Percentiles rank a stretch among this genome's conserved stretches.
These are phyloP conservation scores for Cenchrus americanus DNA, from an alignment of 176 grass and related monocot species.

Conservation along the genomic window DNA sequence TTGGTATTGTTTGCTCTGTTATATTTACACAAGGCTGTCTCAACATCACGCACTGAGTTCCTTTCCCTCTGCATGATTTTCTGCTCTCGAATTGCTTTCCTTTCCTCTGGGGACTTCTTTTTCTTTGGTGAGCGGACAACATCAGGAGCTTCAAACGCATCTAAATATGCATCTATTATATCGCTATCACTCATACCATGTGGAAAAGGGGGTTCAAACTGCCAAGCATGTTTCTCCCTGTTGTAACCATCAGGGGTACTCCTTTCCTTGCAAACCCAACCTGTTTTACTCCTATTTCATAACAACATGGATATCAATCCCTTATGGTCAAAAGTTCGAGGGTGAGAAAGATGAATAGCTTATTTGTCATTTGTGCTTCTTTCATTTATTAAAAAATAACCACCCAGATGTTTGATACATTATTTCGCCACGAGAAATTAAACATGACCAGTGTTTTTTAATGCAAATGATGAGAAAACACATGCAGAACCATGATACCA, in stretches of 20 bases:
- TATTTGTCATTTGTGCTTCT: background rate
- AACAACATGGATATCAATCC: background rate
- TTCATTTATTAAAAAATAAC: background rate
- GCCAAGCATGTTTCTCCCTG: conserved; percentile 17
- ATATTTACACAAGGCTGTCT: conserved; percentile 25
- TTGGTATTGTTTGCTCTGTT: conserved; percentile 22
- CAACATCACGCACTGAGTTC: background rate
- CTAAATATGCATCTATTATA: background rate
- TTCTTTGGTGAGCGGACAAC: background rate
- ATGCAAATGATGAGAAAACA: background rate
- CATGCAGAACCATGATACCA: background rate
- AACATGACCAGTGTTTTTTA: background rate
- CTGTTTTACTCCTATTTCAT: conserved; percentile 4
- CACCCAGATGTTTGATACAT: background rate
- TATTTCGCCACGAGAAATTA: background rate
- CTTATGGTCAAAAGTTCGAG: background rate
- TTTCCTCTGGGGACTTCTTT: conserved; percentile 16
- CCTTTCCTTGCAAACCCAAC: conserved; percentile 17
- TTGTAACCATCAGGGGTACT: conserved; percentile 5
- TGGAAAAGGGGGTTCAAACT: background rate
- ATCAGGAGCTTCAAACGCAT: background rate
- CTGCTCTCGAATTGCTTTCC: background rate
- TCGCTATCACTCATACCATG: background rate
- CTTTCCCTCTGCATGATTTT: background rate
- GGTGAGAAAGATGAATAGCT: background rate